Base-by-base conservation (phyloP, 2,329 filamentous ascomycete genomes). In the Stylonectria norvegica region DNA sequence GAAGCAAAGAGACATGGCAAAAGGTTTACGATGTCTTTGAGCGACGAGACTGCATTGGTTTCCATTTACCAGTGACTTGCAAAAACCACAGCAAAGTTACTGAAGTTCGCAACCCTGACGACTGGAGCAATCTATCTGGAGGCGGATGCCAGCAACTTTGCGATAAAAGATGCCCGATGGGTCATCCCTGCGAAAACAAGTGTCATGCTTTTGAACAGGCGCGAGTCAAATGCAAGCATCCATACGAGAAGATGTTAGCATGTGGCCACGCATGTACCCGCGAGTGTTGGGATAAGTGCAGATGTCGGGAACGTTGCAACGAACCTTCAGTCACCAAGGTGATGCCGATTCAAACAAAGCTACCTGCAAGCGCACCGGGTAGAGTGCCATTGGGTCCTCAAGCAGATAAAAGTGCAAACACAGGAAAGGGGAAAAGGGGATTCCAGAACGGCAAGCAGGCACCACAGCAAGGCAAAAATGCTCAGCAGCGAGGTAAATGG, bases 51-150 rank as follows among this genome's bases (percentile, higher is more conserved):
- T 56, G 39, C 7, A 49, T 47, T 2, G 47, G 61, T 0, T 52
- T 60, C 7, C 49, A 56, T n/a, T 52, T 91, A 0, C 84, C 84
- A 1, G 58, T 90, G 11, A 70, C 70, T 5, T 93, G 87, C 55
- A 55, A 65, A 5, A 76, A 72, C 0, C 86, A 91, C 56, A 57
- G 64, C 1, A 66, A 58, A 2, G 70, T 68, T 19, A 75, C 68
- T 0, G 66, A 70, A 32, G 72, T 89, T 20, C 61, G 66, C 35
- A 67, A 75, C 9, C 63, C 75, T 0, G 62, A 71, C 1, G 72
- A 79, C 14, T 87, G 79, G 76, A 43, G 60, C 0, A 38, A 40
- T 2, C 42, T 61, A 54, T 27, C 45, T 16, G 42, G 39, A 17
- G 50, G 49, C 5, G 53, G 52, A 5, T 59, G 55, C 27, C 5